phyloP scores from a whole-genome alignment of 2,329 filamentous ascomycete species.

The Myriosclerotinia curreyana region DNA sequence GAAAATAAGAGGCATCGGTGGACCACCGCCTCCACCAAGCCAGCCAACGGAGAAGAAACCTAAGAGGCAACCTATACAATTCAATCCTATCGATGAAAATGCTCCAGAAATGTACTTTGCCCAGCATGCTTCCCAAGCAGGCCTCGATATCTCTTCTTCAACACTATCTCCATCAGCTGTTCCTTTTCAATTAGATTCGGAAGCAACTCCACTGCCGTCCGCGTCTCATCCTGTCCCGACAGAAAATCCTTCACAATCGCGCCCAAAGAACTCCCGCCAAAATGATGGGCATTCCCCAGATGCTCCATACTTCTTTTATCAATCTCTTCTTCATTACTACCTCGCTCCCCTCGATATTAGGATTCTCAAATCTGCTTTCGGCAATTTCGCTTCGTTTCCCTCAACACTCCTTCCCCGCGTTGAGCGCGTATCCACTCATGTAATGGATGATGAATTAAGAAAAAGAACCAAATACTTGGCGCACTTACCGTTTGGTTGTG shows the following conservation, averaged over 20 bases:
- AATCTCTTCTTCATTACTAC: slow-evolving; percentile 68
- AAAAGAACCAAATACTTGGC: slow-evolving; percentile 68
- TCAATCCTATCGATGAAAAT: slow-evolving; percentile 46
- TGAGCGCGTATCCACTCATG: slow-evolving; percentile 68
- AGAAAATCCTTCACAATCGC: slow-evolving; percentile 4
- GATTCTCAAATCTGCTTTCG: slow-evolving; percentile 69
- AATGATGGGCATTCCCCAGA: slow-evolving; percentile 28
- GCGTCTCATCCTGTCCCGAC: not conserved
- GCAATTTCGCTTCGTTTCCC: slow-evolving; percentile 63
- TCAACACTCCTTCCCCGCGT: slow-evolving; percentile 68
- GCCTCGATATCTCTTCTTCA: slow-evolving; percentile 40
- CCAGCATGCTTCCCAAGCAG: slow-evolving; percentile 47
- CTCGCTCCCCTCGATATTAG: slow-evolving; percentile 70
- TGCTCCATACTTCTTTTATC: slow-evolving; percentile 66
- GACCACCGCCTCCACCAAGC: slow-evolving; percentile 54
- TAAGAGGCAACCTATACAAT: slow-evolving; percentile 48
- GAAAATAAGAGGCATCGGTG: slow-evolving; percentile 65
- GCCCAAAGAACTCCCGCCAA: slow-evolving; percentile 5
- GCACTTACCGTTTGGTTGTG: slow-evolving; percentile 69
- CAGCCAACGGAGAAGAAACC: slow-evolving; percentile 50
- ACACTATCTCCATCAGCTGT: slow-evolving; percentile 9
- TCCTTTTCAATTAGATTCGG: slow-evolving; percentile 1
- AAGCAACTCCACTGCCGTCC: not conserved
- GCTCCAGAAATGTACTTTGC: slow-evolving; percentile 51
- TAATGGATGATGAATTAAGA: slow-evolving; percentile 67